These are phyloP conservation scores for Phytophthora chlamydospora DNA, from an alignment of 352 stramenopile genomes.

Conservation along the genomic window DNA sequence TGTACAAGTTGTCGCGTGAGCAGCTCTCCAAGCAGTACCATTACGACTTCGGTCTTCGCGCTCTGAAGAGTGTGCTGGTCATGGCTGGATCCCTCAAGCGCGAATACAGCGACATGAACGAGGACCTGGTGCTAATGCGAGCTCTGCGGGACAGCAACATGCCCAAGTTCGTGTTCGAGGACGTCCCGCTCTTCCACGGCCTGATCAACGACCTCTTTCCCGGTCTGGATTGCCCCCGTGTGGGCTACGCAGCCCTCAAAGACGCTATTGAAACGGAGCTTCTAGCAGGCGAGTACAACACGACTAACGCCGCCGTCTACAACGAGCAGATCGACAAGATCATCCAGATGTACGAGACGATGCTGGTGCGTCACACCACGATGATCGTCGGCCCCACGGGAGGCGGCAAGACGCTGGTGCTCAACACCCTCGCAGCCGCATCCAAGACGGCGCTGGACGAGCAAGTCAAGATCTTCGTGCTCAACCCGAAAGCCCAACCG, in stretches of 20 bases:
- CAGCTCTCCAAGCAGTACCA: slow-evolving; percentile 96
- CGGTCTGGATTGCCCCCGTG: slow-evolving; percentile 92
- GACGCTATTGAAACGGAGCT: slow-evolving; percentile 89
- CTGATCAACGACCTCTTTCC: slow-evolving; percentile 97
- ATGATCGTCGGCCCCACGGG: slow-evolving; percentile 96
- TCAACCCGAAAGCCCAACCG: slow-evolving; percentile 95
- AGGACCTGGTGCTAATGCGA: slow-evolving; percentile 96
- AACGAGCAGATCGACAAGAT: slow-evolving; percentile 96
- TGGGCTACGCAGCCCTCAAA: slow-evolving; percentile 93
- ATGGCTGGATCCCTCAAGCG: slow-evolving; percentile 94
- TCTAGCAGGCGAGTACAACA: slow-evolving; percentile 84
- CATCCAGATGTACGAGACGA: slow-evolving; percentile 97
- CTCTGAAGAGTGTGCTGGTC: slow-evolving; percentile 94
- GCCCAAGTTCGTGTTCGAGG: slow-evolving; percentile 97
- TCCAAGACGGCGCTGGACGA: slow-evolving; percentile 89
- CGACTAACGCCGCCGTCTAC: slow-evolving; percentile 69
- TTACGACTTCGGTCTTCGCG: slow-evolving; percentile 95
- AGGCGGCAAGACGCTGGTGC: slow-evolving; percentile 92
- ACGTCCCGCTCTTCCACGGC: slow-evolving; percentile 93
- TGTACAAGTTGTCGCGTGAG: slow-evolving; percentile 95
- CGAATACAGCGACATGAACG: slow-evolving; percentile 92
- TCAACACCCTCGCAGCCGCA: slow-evolving; percentile 90
- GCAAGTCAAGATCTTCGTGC: slow-evolving; percentile 92
- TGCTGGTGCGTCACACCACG: slow-evolving; percentile 95
- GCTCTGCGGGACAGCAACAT: slow-evolving; percentile 96